Conservation (phyloP, 75 land plant genomes). For the Sequoia sempervirens region DNA sequence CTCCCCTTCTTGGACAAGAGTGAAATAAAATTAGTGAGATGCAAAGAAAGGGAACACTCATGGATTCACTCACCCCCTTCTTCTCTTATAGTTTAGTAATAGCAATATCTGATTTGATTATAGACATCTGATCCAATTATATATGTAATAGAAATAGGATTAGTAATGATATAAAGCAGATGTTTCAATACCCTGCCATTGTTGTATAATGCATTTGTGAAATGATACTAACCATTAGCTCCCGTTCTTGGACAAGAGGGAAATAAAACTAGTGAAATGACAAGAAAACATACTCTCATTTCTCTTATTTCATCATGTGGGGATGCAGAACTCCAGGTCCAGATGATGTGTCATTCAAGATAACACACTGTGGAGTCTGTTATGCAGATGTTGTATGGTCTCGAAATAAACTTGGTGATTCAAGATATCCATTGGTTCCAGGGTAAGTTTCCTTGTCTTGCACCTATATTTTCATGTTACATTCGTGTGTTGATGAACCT, state of each 20-base stretch:
- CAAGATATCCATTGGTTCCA: constrained; percentile 84
- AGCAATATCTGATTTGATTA: background rate
- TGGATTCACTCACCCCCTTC: background rate
- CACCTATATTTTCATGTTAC: background rate
- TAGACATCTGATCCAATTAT: background rate
- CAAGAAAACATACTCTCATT: background rate
- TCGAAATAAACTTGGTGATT: constrained; percentile 42
- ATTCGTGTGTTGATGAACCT: background rate
- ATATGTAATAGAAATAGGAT: too few species aligned
- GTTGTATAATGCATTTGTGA: too few species aligned
- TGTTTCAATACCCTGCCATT: too few species aligned
- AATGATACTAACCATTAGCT: too few species aligned
- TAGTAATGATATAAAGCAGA: too few species aligned
- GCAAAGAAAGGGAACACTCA: background rate
- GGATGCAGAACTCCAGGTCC: constrained; percentile 45
- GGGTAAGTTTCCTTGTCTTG: constrained; percentile 46
- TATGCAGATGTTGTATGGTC: constrained; percentile 66
- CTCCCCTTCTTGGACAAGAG: background rate
- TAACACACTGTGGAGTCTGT: constrained; percentile 79
- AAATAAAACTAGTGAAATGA: background rate
- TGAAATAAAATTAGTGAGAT: too few species aligned
- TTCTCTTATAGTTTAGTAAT: background rate
- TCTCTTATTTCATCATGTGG: background rate
- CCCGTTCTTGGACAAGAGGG: background rate
- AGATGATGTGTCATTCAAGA: constrained; percentile 58